Evolutionary conservation across 768 basidiomycete genomes (phyloP), one percentile per base, ranked within the genome.

Genomic region (Boletus vermiculosoides): DNA sequence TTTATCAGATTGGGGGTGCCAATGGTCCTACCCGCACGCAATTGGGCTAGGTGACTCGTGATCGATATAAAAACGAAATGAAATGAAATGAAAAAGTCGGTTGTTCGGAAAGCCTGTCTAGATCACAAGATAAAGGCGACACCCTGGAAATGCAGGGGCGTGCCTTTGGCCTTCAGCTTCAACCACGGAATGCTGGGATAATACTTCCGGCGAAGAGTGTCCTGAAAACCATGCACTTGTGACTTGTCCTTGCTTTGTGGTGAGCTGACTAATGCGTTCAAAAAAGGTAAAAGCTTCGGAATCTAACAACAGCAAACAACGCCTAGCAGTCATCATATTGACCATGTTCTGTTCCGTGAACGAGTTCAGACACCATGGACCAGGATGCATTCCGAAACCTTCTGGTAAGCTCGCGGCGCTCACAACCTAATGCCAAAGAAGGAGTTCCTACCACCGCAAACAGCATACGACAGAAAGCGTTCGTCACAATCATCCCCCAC

Each of bases 341-440:
- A n/a, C 12, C 7, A 12, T 25, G n/a, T 3, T n/a, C 12, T 34
- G 31, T 20, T 25, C 48, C 18, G 42, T 22, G n/a, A 20, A 9
- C 49, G 33, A 34, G 40, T 49, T 18, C 37, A 20, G 20, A 39
- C 47, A 60, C 42, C 37, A 72, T 72, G 71, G 63, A 72, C 46
- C 71, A 87, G 84, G 83, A 86, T 41, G 83, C 85, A 2, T 88
- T 88, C 66, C 74, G 86, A 46, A 72, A 71, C 31, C 72, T 88
- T 5, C 72, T 85, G 10, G 58, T 75, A 57, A 73, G 69, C 12
- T 74, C 75, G 13, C 71, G 71, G 20, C 47, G 60, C 18, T 59
- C 56, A 13, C 61, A 68, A 36, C 47, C 69, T 12, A 52, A 44
- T 28, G 15, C 22, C 25, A 59, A 59, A 47, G 56, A 41, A 46